phyloP scores from a whole-genome alignment of 1,284 basidiomycete species.

The Phylloporus sp. region DNA sequence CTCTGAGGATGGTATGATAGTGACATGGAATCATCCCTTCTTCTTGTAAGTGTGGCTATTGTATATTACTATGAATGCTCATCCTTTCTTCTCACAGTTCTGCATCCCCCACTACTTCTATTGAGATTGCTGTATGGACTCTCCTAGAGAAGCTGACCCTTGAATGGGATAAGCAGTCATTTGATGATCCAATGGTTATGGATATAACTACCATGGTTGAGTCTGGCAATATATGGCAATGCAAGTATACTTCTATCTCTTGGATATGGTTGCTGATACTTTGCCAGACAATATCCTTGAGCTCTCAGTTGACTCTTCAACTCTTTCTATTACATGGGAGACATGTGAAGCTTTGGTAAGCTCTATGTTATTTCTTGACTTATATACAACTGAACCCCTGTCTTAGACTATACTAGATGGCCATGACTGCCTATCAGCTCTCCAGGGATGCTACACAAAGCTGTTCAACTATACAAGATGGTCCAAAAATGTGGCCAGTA shows the following conservation, averaged over 20 bases:
- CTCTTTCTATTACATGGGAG: not conserved
- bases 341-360: not conserved
- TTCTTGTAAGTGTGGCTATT: not conserved
- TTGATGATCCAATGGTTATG: not conserved
- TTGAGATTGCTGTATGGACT: not conserved
- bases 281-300: not conserved
- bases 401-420: not conserved
- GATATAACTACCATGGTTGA: not conserved
- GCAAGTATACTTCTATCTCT: not conserved
- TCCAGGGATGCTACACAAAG: not conserved
- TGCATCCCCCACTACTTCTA: not conserved
- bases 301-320: not conserved
- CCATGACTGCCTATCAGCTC: not conserved
- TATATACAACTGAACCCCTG: not conserved
- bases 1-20: not conserved
- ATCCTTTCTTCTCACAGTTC: not conserved
- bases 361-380: not conserved
- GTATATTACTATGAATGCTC: not conserved
- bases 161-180: not conserved
- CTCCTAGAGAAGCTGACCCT: not conserved
- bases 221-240: not conserved
- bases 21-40: too few relatives aligned
- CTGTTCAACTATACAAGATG: not conserved
- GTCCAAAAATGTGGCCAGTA: not conserved
- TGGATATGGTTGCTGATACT: not conserved